phyloP scores from a whole-genome alignment of 2,329 filamentous ascomycete species.

The Septoria linicola region DNA sequence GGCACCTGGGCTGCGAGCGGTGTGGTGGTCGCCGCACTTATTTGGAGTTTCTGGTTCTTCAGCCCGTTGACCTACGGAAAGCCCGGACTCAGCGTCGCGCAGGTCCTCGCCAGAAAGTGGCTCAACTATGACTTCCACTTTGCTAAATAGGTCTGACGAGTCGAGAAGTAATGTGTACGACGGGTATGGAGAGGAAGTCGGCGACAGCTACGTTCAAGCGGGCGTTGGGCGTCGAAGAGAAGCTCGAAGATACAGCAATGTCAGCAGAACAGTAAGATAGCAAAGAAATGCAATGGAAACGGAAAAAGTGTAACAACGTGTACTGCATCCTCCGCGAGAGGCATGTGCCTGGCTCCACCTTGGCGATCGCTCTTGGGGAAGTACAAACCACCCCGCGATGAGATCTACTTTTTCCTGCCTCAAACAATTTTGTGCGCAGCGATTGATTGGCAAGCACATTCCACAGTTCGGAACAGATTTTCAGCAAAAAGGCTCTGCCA shows the following conservation, averaged over 20 bases:
- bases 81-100: slow-evolving; percentile 75
- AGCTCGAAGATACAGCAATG: slow-evolving; percentile 7
- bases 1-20: slow-evolving; percentile 74
- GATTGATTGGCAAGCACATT: no score
- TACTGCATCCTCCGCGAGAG: no score
- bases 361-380: no score
- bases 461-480: no score
- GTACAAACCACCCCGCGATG: no score
- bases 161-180: slow-evolving; percentile 2
- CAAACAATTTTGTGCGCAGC: no score
- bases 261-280: slow-evolving; percentile 4
- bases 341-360: no score
- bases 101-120: slow-evolving; percentile 87
- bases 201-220: slow-evolving; percentile 8
- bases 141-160: slow-evolving; percentile 68
- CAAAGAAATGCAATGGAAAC: background rate
- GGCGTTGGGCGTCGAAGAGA: slow-evolving; percentile 8
- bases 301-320: slow-evolving; percentile 1
- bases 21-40: slow-evolving; percentile 65
- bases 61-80: slow-evolving; percentile 93
- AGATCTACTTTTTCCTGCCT: no score
- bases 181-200: background rate
- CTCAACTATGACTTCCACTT: slow-evolving; percentile 97
- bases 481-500: background rate
- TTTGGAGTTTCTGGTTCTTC: slow-evolving; percentile 88